phyloP scores from a whole-genome alignment of 169 alveolate species.

The Eimeria maxima region DNA sequence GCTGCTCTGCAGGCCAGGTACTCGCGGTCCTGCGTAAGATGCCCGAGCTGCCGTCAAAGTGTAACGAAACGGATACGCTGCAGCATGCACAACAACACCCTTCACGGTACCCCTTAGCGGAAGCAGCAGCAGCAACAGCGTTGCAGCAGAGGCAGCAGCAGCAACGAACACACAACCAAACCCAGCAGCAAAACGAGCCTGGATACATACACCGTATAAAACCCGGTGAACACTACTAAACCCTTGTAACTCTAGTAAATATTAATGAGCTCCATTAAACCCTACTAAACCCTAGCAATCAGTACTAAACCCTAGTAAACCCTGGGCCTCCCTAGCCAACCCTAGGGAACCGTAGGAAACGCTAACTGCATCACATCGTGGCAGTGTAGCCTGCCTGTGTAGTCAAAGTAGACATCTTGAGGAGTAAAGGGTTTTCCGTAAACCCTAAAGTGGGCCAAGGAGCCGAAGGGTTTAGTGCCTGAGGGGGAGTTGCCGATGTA shows the following conservation, averaged over 20 bases:
- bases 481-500: not conserved
- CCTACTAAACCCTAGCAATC: not conserved
- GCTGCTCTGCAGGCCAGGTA: not conserved
- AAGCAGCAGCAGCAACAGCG: slow-evolving; percentile 25
- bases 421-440: slow-evolving; percentile 39
- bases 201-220: not conserved
- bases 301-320: not conserved
- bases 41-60: not conserved
- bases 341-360: not conserved
- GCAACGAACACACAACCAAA: too few relatives aligned
- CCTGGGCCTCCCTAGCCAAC: not conserved
- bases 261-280: not conserved
- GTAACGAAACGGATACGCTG: slow-evolving; percentile 37
- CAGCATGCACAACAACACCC: not conserved
- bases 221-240: not conserved
- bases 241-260: not conserved
- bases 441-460: slow-evolving; percentile 5
- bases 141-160: not conserved
- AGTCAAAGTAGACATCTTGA: slow-evolving; percentile 7
- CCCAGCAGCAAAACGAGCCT: not conserved
- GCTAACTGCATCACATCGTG: not conserved
- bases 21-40: slow-evolving; percentile 59
- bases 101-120: not conserved
- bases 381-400: not conserved
- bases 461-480: slow-evolving; percentile 41